phyloP scores from a whole-genome alignment of 805 yeast genomes.

The Sugiyamaella qingdaonensis region DNA sequence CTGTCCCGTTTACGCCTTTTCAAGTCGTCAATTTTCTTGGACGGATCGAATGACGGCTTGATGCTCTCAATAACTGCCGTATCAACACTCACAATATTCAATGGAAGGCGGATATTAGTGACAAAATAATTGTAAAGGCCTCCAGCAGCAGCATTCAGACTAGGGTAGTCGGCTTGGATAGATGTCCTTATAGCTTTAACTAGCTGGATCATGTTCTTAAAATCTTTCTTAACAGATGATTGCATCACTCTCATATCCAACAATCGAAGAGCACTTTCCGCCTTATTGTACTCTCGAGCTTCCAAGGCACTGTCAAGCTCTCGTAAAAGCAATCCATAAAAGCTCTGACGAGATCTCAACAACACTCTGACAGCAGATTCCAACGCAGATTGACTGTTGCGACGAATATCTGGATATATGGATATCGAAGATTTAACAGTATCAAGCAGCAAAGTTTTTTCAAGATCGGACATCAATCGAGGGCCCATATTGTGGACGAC shows the following conservation, averaged over 20 bases:
- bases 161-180: conserved; percentile 50
- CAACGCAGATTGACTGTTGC: conserved; percentile 64
- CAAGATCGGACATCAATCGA: conserved; percentile 63
- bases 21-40: conserved; percentile 15
- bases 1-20: conserved; percentile 16
- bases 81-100: conserved; percentile 22
- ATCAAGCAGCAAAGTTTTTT: conserved; percentile 58
- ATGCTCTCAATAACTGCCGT: conserved; percentile 12
- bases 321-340: conserved; percentile 48
- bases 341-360: conserved; percentile 56
- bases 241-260: conserved; percentile 56
- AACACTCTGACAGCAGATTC: conserved; percentile 66
- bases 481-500: conserved; percentile 67
- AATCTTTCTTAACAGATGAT: conserved; percentile 55
- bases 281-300: conserved; percentile 46
- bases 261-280: conserved; percentile 61
- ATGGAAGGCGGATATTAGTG: conserved; percentile 45
- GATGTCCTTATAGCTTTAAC: conserved; percentile 51
- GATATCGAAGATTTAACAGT: conserved; percentile 63
- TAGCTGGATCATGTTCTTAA: conserved; percentile 45
- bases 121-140: conserved; percentile 44
- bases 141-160: conserved; percentile 53
- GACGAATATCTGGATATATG: conserved; percentile 62
- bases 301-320: conserved; percentile 48
- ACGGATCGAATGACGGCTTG: conserved; percentile 19